Base-by-base conservation (phyloP, 129 eudicot species). In the Tanacetum coccineum region DNA sequence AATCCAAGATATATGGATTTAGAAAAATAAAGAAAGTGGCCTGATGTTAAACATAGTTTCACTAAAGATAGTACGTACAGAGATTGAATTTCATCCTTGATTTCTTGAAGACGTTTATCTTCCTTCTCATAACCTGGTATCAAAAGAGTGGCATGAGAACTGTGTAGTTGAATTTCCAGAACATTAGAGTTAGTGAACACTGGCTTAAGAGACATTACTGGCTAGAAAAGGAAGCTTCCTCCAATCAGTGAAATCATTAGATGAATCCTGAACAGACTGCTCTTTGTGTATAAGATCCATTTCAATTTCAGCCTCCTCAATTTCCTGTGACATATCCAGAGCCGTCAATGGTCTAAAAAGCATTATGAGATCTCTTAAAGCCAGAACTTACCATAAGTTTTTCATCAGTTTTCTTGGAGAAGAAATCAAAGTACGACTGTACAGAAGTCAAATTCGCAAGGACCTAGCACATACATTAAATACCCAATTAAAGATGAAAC, bases 271-370 rank as follows among this genome's bases (percentile, higher is more conserved):
- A 28, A 55, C 57, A 52, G 75, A 75, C 50, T 55, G 75, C 70
- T 88, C 98, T 66, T 76, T 76, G 44, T 73, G 91, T 36, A 86
- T 78, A 74, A 92, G 75, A 77, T 92, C 96, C 89, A 92, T 58
- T 78, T 92, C 98, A 42, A 88, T 74, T 77, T 88, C 95, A 68
- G 96, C 96, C 87, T 92, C 98, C 81, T 88, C 86, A 26, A 88
- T 67, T 80, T 88, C 98, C 98, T 92, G 73, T 19, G 48, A 78
- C 40, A 60, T 69, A 64, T 51, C 28, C 57, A 53, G 21, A 74
- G 5, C 13, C 26, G 57, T 53, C 49, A 79, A 42, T 74, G 57
- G 72, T 32, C 36, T 22, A 22, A 21, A 53, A 48, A 57, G 13
- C 30, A 47, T 57, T 45, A n/a, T 14, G 17, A 60, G 70, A 36